These are phyloP conservation scores for Aspergillus bombycis DNA, from an alignment of 2,329 filamentous ascomycete genomes.

Conservation along the genomic window DNA sequence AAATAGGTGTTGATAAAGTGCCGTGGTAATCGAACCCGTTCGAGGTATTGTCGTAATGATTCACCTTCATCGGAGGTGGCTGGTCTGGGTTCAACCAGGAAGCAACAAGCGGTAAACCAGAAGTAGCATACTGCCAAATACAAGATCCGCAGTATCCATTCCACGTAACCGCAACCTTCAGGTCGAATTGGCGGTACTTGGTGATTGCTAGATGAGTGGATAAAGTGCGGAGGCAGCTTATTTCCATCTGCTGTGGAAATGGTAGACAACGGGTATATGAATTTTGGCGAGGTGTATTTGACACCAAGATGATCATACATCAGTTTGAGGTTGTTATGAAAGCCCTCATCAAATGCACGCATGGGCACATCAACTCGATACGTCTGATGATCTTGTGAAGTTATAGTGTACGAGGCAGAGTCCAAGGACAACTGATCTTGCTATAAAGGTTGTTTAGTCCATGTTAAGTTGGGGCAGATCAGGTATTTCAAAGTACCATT, in stretches of 20 bases:
- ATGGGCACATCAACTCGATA: constrained; percentile 55
- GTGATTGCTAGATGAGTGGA: constrained; percentile 21
- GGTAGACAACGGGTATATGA: constrained; percentile 54
- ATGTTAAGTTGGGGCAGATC: not conserved
- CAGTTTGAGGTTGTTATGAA: constrained; percentile 58
- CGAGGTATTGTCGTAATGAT: constrained; percentile 12
- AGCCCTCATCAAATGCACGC: constrained; percentile 56
- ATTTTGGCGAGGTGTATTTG: constrained; percentile 48
- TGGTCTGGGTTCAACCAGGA: constrained; percentile 12
- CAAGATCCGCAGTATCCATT: constrained; percentile 11
- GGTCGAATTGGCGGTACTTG: constrained; percentile 13
- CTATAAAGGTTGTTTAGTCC: constrained; percentile 27
- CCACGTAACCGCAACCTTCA: not conserved
- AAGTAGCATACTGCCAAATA: constrained; percentile 18
- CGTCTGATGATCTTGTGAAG: constrained; percentile 18
- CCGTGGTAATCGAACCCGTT: constrained; percentile 11
- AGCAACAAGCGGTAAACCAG: constrained; percentile 21
- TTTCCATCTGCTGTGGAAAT: constrained; percentile 44
- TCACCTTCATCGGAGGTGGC: constrained; percentile 7
- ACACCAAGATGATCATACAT: constrained; percentile 62
- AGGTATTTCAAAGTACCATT: constrained; percentile 37
- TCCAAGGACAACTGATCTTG: constrained; percentile 49
- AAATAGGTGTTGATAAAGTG: constrained; percentile 15
- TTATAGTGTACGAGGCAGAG: constrained; percentile 47
- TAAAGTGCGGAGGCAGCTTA: constrained; percentile 22